Conservation (phyloP, 2,329 filamentous ascomycete species). For the Pseudocercospora fuligena region DNA sequence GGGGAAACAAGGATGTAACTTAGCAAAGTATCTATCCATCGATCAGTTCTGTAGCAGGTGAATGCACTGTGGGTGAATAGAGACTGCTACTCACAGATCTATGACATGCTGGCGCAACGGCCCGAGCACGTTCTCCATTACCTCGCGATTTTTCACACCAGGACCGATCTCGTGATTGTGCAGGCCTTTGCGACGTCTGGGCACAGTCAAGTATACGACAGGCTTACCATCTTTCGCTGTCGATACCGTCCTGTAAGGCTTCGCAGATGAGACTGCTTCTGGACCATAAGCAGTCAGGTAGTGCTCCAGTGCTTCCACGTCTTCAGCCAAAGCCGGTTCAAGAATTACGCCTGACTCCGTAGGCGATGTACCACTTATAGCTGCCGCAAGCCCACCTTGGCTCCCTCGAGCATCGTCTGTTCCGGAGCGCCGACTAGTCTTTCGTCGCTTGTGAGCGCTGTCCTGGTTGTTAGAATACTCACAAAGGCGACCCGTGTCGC, state of each 20-base stretch:
- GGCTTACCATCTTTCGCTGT: slow-evolving; percentile 47
- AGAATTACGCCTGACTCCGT: slow-evolving; percentile 46
- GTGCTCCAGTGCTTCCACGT: slow-evolving; percentile 47
- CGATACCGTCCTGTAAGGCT: slow-evolving; percentile 57
- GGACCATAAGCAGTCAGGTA: slow-evolving; percentile 43
- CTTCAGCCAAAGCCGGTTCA: slow-evolving; percentile 48
- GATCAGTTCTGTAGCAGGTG: not conserved
- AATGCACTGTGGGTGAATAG: no score
- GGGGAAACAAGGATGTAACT: slow-evolving; percentile 46
- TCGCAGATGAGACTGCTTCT: slow-evolving; percentile 34
- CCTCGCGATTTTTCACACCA: slow-evolving; percentile 46
- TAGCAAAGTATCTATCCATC: slow-evolving; percentile 45
- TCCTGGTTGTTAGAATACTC: slow-evolving; percentile 35
- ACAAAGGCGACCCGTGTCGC: slow-evolving; percentile 44
- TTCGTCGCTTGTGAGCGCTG: slow-evolving; percentile 19
- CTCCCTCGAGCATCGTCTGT: not conserved
- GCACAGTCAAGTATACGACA: slow-evolving; percentile 53
- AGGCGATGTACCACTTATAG: slow-evolving; percentile 30
- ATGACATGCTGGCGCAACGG: slow-evolving; percentile 45
- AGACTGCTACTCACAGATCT: slow-evolving; percentile 40
- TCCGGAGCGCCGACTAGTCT: slow-evolving; percentile 2
- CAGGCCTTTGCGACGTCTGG: slow-evolving; percentile 54
- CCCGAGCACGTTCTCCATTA: slow-evolving; percentile 48
- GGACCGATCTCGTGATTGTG: slow-evolving; percentile 38
- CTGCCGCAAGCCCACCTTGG: slow-evolving; percentile 29